A percentile compares a stretch with the other conserved stretches of the same genome.
Evolutionary conservation across 2,329 filamentous ascomycete genomes (phyloP).

Genomic region (Pseudogymnoascus sp.): DNA sequence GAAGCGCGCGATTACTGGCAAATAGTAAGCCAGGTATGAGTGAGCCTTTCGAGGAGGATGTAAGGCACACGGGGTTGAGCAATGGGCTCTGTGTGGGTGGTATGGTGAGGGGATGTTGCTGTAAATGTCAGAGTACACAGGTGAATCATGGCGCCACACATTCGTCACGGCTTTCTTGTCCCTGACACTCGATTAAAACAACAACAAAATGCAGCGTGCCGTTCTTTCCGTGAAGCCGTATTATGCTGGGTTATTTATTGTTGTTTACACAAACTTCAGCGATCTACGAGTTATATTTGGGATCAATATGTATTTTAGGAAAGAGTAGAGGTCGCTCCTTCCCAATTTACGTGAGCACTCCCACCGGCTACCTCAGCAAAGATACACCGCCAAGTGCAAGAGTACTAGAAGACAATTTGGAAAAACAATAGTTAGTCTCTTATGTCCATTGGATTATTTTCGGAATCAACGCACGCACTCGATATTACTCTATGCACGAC

Average conservation of each 20-base stretch:
- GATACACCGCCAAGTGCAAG: neutral
- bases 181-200: neutral
- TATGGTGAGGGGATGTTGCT: neutral
- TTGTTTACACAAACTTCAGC: neutral
- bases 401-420: neutral
- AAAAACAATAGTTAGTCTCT: neutral
- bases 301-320: neutral
- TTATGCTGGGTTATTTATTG: neutral
- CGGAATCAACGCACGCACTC: neutral
- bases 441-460: neutral
- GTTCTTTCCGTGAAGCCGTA: neutral
- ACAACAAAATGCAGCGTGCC: neutral
- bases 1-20: neutral
- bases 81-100: neutral
- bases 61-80: neutral
- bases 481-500: neutral
- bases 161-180: neutral
- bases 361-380: neutral
- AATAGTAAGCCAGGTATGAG: neutral
- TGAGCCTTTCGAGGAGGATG: neutral
- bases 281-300: conserved; percentile 2
- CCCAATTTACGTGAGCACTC: neutral
- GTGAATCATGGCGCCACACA: neutral
- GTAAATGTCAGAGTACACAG: too few relatives aligned
- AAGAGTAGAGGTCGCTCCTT: neutral